phyloP scores from a whole-genome alignment of 257 asterid genomes.

The Paulownia fortunei region DNA sequence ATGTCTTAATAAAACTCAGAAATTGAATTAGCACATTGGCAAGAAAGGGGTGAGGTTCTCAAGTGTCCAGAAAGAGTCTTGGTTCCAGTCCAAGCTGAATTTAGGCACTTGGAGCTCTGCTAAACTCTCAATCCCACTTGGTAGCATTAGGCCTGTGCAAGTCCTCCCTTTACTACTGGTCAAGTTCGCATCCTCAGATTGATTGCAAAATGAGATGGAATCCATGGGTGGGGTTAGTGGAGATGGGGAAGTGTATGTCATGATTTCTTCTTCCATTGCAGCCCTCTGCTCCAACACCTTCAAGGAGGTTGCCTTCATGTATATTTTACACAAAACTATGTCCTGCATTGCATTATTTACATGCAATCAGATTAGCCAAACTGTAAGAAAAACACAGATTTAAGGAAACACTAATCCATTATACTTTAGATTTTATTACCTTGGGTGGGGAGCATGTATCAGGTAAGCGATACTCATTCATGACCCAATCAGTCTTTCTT shows the following conservation, averaged over 20 bases:
- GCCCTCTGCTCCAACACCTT: constrained; percentile 65
- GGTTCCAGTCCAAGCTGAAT: constrained; percentile 49
- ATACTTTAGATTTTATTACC: constrained; percentile 31
- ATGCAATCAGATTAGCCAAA: not conserved
- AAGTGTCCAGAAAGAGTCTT: constrained; percentile 59
- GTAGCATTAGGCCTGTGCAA: constrained; percentile 22
- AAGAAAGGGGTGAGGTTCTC: constrained; percentile 37
- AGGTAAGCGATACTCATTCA: constrained; percentile 71
- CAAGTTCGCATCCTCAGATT: not conserved
- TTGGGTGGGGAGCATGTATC: constrained; percentile 37
- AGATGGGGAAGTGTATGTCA: not conserved
- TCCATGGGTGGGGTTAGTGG: constrained; percentile 23
- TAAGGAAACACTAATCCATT: not conserved
- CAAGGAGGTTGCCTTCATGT: constrained; percentile 58
- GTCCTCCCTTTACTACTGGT: not conserved
- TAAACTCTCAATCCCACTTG: constrained; percentile 37
- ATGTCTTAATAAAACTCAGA: not conserved
- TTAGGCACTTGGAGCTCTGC: constrained; percentile 53
- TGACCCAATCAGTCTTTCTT: constrained; percentile 69
- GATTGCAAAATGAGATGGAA: constrained; percentile 11
- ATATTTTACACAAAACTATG: constrained; percentile 61
- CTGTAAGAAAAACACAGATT: not conserved
- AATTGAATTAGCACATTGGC: constrained; percentile 14
- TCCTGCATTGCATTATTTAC: constrained; percentile 44
- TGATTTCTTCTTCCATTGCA: constrained; percentile 44